Evolutionary conservation across 2,329 filamentous ascomycete genomes (phyloP).

Genomic region (Neurospora sp.): DNA sequence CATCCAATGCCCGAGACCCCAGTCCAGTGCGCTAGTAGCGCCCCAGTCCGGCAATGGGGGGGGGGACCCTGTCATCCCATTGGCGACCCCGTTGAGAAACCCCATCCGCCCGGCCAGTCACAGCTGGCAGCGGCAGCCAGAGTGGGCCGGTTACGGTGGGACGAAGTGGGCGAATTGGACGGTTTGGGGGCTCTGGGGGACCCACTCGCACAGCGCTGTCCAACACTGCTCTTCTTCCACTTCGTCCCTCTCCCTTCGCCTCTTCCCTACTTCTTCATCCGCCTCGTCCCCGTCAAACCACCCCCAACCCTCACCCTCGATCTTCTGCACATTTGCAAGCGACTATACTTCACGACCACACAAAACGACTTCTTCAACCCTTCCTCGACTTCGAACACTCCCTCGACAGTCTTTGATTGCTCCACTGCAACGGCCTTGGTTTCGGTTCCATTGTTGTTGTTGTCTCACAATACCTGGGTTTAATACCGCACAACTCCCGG

Average conservation of each 20-base stretch:
- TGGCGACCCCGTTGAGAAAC: slow-evolving; percentile 12
- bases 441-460: slow-evolving; percentile 11
- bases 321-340: slow-evolving; percentile 6
- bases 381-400: background rate
- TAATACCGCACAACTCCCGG: slow-evolving; percentile 7
- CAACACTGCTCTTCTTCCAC: slow-evolving; percentile 14
- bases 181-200: background rate
- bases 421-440: slow-evolving; percentile 3
- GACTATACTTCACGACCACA: slow-evolving; percentile 6
- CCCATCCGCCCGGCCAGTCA: slow-evolving; percentile 8
- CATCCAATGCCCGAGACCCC: background rate
- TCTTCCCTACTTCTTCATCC: slow-evolving; percentile 19
- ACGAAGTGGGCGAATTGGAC: background rate
- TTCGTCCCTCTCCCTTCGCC: slow-evolving; percentile 17
- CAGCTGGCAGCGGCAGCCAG: background rate
- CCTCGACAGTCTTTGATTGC: background rate
- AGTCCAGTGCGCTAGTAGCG: background rate
- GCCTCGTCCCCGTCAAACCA: slow-evolving; percentile 16
- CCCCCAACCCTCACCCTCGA: slow-evolving; percentile 12
- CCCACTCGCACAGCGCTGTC: slow-evolving; percentile 15
- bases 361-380: slow-evolving; percentile 4
- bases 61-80: slow-evolving; percentile 1
- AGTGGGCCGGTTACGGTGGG: background rate
- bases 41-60: background rate
- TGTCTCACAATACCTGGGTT: slow-evolving; percentile 8